A percentile compares a stretch with the other conserved stretches of the same genome.
phyloP scores from a whole-genome alignment of 257 asterid species.

The Petunia axillaris region DNA sequence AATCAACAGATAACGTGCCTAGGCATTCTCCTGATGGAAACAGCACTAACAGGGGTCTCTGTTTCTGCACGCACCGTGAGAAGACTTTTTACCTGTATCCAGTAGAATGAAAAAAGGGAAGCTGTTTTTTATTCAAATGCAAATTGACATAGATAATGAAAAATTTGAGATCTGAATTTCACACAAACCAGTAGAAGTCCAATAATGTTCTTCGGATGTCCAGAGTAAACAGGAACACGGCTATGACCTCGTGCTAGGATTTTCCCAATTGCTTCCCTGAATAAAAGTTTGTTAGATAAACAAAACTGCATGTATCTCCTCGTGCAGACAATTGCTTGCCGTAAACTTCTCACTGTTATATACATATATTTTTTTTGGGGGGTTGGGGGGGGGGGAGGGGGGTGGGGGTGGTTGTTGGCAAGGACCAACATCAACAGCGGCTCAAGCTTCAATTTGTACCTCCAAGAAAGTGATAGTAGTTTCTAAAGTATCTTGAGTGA shows the following conservation, averaged over 20 bases:
- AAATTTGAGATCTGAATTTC: slow-evolving; percentile 18
- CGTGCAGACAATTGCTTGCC: not conserved
- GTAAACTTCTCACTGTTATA: not conserved
- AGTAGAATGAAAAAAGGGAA: slow-evolving; percentile 27
- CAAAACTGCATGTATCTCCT: not conserved
- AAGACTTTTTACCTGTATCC: slow-evolving; percentile 80
- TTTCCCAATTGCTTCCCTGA: slow-evolving; percentile 98
- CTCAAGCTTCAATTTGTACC: slow-evolving; percentile 10
- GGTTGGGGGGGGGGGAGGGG: not conserved
- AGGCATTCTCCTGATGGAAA: slow-evolving; percentile 93
- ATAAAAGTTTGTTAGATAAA: slow-evolving; percentile 24
- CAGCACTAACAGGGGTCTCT: slow-evolving; percentile 93
- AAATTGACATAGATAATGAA: not conserved
- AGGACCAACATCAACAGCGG: not conserved
- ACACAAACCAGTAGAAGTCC: slow-evolving; percentile 92
- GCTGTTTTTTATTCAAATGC: slow-evolving; percentile 13
- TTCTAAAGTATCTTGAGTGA: slow-evolving; percentile 4
- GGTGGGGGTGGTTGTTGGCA: not conserved
- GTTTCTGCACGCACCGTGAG: slow-evolving; percentile 94
- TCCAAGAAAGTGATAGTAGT: slow-evolving; percentile 5
- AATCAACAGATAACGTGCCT: slow-evolving; percentile 48
- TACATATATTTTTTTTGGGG: not conserved
- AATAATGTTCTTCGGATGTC: slow-evolving; percentile 77
- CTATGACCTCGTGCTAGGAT: slow-evolving; percentile 98
- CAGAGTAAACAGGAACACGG: slow-evolving; percentile 91